Conservation (phyloP, 164 flowering plant species). For the Kalanchoe fedtschenkoi region DNA sequence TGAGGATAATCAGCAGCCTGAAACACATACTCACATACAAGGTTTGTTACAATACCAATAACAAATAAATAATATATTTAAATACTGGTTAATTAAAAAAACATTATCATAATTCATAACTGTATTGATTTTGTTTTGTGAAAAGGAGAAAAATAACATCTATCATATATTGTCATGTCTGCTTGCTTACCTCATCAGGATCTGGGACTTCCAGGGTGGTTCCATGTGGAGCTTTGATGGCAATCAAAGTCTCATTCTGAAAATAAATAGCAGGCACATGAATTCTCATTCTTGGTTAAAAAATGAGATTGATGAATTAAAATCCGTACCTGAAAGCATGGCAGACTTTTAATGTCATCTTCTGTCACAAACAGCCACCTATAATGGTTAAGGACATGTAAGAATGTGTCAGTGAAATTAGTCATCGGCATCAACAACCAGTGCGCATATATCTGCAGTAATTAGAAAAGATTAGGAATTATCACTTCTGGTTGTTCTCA, state of each 20-base stretch:
- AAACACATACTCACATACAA: background rate
- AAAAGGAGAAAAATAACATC: background rate
- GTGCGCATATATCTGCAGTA: background rate
- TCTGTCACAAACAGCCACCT: constrained; percentile 79
- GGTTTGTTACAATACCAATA: background rate
- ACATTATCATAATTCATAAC: background rate
- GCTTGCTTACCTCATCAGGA: constrained; percentile 50
- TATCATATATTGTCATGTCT: background rate
- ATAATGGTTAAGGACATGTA: background rate
- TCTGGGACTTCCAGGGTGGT: constrained; percentile 96
- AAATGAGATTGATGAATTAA: background rate
- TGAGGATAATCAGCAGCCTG: constrained; percentile 73
- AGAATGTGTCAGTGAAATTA: background rate
- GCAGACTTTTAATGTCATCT: constrained; percentile 61
- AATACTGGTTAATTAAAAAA: background rate
- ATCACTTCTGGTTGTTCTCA: constrained; percentile 47
- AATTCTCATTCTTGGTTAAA: background rate
- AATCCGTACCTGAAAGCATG: constrained; percentile 53
- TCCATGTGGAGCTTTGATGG: constrained; percentile 97
- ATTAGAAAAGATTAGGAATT: background rate
- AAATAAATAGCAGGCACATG: background rate
- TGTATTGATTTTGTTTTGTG: background rate
- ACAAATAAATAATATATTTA: background rate
- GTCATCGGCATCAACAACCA: background rate
- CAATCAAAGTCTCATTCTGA: constrained; percentile 77